Evolutionary conservation across 2,329 filamentous ascomycete genomes (phyloP).

Genomic region (Colletotrichum orbiculare): DNA sequence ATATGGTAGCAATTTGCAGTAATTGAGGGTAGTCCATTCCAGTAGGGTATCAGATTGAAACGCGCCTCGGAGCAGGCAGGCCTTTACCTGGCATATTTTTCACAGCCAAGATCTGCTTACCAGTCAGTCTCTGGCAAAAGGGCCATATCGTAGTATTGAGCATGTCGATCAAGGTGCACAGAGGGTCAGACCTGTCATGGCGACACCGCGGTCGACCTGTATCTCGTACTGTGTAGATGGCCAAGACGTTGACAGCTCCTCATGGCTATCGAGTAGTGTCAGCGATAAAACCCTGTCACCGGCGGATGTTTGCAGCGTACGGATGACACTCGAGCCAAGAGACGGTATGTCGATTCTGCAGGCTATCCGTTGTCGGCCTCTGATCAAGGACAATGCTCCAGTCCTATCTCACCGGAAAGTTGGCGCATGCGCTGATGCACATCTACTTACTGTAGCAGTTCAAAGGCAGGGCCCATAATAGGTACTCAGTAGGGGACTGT

Average conservation of each 20-base stretch:
- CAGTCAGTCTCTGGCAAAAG: slow-evolving; percentile 3
- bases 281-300: too few species aligned
- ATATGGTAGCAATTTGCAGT: slow-evolving; percentile 3
- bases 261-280: background rate
- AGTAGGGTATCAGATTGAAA: slow-evolving; percentile 25
- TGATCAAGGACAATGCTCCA: too few species aligned
- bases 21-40: slow-evolving; percentile 25
- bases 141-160: slow-evolving; percentile 2
- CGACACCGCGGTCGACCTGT: background rate
- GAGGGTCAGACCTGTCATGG: slow-evolving; percentile 17
- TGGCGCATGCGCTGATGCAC: slow-evolving; percentile 1
- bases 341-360: background rate
- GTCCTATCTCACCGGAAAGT: too few species aligned
- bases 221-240: background rate
- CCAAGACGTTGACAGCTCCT: background rate
- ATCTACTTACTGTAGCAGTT: background rate
- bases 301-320: background rate
- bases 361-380: slow-evolving; percentile 9
- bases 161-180: slow-evolving; percentile 2
- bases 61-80: slow-evolving; percentile 6
- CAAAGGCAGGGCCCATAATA: background rate
- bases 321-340: slow-evolving; percentile 9
- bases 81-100: background rate
- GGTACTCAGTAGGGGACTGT: background rate
- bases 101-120: slow-evolving; percentile 8